phyloP scores from a whole-genome alignment of 1,284 basidiomycete species.

The Stereum hirsutum region DNA sequence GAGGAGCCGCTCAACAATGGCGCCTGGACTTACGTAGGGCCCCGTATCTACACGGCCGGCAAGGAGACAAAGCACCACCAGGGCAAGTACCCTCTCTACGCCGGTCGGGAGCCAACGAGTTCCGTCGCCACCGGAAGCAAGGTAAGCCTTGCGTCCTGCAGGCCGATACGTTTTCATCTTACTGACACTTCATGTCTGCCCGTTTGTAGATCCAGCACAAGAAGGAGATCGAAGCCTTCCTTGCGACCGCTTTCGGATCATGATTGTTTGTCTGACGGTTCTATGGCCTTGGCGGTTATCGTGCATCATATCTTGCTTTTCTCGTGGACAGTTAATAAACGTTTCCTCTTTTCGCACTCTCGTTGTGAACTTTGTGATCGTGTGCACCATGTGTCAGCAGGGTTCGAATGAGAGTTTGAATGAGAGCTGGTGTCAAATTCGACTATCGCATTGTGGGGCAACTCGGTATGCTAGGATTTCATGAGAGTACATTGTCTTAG shows the following conservation, averaged over 20 bases:
- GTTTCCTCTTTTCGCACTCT: too few species aligned
- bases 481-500: too few species aligned
- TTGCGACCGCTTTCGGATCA: conserved; percentile 42
- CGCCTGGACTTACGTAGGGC: conserved; percentile 89
- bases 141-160: conserved; percentile 26
- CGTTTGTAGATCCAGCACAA: conserved; percentile 61
- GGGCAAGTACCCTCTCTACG: conserved; percentile 81
- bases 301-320: too few species aligned
- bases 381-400: too few species aligned
- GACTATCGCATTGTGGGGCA: too few species aligned
- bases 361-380: too few species aligned
- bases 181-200: background rate
- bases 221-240: conserved; percentile 75
- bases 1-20: conserved; percentile 92
- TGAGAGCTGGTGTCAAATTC: too few species aligned
- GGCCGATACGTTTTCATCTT: background rate
- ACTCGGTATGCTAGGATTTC: too few species aligned
- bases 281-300: too few species aligned
- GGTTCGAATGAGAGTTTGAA: too few species aligned
- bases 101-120: conserved; percentile 81
- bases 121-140: conserved; percentile 90
- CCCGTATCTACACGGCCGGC: conserved; percentile 77
- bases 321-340: too few species aligned
- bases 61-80: conserved; percentile 86
- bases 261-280: too few species aligned